These are phyloP conservation scores for Trichoderma oligosporum DNA, from an alignment of 2,329 filamentous ascomycete genomes.

Conservation along the genomic window DNA sequence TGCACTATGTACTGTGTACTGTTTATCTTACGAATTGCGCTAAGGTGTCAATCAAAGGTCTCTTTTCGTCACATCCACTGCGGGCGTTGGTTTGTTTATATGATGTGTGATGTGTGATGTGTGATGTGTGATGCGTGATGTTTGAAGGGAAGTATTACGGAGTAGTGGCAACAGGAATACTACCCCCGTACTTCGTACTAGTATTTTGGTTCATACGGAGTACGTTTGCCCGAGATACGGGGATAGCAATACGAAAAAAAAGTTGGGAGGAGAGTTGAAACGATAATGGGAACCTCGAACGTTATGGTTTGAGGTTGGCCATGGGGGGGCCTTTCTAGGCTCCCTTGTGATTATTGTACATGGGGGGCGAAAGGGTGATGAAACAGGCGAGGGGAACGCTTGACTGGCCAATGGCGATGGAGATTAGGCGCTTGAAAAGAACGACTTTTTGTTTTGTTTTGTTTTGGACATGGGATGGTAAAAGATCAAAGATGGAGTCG, in stretches of 20 bases:
- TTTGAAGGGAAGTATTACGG: no score
- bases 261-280: neutral
- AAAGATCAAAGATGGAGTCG: neutral
- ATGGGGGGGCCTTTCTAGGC: neutral
- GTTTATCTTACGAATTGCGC: no score
- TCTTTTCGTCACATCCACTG: neutral
- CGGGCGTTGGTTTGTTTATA: neutral
- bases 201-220: neutral
- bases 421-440: conserved; percentile 16
- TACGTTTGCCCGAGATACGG: neutral
- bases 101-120: no score
- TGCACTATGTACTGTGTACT: no score
- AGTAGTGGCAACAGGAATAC: no score
- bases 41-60: neutral
- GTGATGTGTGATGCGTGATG: no score
- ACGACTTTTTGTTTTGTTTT: neutral
- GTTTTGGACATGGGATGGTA: neutral
- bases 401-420: conserved; percentile 11
- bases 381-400: conserved; percentile 16
- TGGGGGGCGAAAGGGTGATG: neutral
- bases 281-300: conserved; percentile 11
- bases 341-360: conserved; percentile 1
- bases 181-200: no score
- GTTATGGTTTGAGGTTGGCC: conserved; percentile 11
- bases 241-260: neutral